Evolutionary conservation across 2,329 filamentous ascomycete genomes (phyloP), one percentile per base, ranked within the genome.

Genomic region (Phialophora chinensis): DNA sequence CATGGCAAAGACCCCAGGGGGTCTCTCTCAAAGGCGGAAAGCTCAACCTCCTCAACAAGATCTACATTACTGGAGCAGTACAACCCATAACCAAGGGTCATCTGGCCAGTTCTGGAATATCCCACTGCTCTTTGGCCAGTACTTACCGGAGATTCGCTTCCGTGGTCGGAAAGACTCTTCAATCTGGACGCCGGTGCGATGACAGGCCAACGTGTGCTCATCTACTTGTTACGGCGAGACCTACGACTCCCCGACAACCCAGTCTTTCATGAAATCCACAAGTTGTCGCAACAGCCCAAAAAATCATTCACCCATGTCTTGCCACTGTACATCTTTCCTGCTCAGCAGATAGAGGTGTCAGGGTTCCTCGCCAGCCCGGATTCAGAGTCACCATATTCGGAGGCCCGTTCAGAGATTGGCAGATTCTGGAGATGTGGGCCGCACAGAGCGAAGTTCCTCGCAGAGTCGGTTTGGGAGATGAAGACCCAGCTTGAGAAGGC

Each of bases 191-290:
- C 52, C 8, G n/a, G n/a, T 35, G 53, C 10, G 52, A 67, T 75
- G 74, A 66, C 73, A 29, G 56, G 77, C 20, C 75, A 72, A 4
- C 80, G 78, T 52, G 82, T 91, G 27, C 79, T 93, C 60, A 82
- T 94, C 63, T 93, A 92, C 74, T 76, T 93, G 25, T 77, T 93
- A 42, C 87, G 91, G 53, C 87, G 88, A 71, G 91, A 94, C 75
- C 82, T 93, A 23, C 88, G 91, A 67, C 81, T 91, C 29, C 82
- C 86, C 31, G 91, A 94, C 77, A 93, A 93, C 73, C 90, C 90
- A 0, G 83, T 93, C 50, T 83, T 94, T 23, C 83, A 91, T 74
- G 81, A 84, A 66, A 77, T 84, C 6, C 77, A 80, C 29, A 75
- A 76, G n/a, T 69, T 83, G 78, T 72, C 80, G 85, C 58, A 79